These are phyloP conservation scores for Zarea fungicola DNA, from an alignment of 2,329 filamentous ascomycete genomes.

Conservation along the genomic window DNA sequence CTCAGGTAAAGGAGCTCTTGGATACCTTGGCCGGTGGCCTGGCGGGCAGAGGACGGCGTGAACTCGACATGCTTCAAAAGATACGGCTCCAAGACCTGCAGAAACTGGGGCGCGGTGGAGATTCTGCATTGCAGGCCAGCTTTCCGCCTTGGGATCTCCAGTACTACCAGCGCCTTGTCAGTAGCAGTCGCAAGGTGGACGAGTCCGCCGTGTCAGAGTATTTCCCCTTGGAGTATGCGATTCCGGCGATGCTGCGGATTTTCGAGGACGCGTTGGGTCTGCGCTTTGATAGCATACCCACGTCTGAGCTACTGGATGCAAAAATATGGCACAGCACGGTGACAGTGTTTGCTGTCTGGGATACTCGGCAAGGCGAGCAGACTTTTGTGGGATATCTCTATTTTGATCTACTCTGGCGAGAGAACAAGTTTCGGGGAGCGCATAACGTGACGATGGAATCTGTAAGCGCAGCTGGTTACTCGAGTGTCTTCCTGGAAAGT, in stretches of 20 bases:
- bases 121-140: too few species aligned
- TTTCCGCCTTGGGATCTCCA: background rate
- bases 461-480: background rate
- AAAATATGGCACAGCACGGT: background rate
- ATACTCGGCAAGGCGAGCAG: background rate
- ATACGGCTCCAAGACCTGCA: too few species aligned
- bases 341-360: background rate
- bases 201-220: background rate
- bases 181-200: background rate
- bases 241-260: background rate
- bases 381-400: background rate
- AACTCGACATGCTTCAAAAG: too few species aligned
- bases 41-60: too few species aligned
- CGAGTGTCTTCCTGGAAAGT: background rate
- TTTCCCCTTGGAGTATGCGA: background rate
- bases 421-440: background rate
- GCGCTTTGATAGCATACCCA: background rate
- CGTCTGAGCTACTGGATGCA: background rate
- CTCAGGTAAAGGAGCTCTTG: too few species aligned
- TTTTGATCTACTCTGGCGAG: background rate
- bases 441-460: background rate
- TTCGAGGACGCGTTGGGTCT: too few species aligned
- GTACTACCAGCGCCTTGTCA: background rate
- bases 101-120: too few species aligned
- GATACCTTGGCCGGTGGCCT: too few species aligned